A percentile compares a stretch with the other conserved stretches of the same genome.
These are phyloP conservation scores for Oemleria cerasiformis DNA, from an alignment of 306 rosid genomes.

Conservation along the genomic window DNA sequence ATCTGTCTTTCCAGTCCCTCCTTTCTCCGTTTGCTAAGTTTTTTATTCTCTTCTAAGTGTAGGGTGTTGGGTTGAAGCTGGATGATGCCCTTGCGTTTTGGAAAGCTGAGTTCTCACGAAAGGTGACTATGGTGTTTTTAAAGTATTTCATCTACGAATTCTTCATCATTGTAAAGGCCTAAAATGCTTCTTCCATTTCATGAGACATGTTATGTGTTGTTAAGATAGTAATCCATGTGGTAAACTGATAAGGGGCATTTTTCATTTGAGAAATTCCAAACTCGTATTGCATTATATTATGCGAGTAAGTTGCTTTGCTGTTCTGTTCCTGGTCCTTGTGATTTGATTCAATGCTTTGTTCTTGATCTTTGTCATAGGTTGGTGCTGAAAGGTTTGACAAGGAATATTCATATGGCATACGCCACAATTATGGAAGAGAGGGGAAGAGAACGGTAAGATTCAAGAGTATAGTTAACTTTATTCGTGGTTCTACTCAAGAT, in stretches of 20 bases:
- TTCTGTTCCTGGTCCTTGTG: constrained; percentile 15
- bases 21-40: not conserved
- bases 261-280: not conserved
- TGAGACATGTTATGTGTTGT: not conserved
- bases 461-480: not conserved
- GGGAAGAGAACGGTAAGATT: constrained; percentile 87
- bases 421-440: constrained; percentile 90
- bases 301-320: not conserved
- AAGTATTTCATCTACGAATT: constrained; percentile 3
- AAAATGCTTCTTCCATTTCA: not conserved
- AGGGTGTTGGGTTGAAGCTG: constrained; percentile 94
- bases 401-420: constrained; percentile 77
- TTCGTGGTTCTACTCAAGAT: not conserved
- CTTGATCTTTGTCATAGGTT: constrained; percentile 49
- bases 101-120: constrained; percentile 88
- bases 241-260: not conserved
- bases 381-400: constrained; percentile 93
- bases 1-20: not conserved
- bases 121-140: constrained; percentile 41
- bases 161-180: not conserved
- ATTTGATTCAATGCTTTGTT: constrained; percentile 18
- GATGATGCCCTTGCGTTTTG: constrained; percentile 96
- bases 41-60: constrained; percentile 18
- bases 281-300: not conserved
- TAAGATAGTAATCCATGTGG: not conserved